These are phyloP conservation scores for Flaveria linearis DNA, from an alignment of 129 eudicot species.

Conservation along the genomic window DNA sequence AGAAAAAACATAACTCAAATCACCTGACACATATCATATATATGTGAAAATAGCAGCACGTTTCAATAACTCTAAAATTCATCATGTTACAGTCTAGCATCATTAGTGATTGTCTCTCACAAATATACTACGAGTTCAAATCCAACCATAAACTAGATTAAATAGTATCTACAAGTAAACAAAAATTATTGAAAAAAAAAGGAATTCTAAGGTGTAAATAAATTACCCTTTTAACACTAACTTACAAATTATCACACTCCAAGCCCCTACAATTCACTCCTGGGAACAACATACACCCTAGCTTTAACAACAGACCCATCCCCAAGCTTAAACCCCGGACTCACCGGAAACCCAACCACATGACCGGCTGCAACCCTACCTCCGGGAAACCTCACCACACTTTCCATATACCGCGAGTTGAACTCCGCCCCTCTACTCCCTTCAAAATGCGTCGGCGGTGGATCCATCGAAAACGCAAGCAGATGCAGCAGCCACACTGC, in stretches of 20 bases:
- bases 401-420: conserved; percentile 81
- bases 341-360: conserved; percentile 89
- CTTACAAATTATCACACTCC: conserved; percentile 24
- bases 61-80: too few relatives aligned
- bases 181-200: too few relatives aligned
- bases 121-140: too few relatives aligned
- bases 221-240: background rate
- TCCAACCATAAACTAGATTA: too few relatives aligned
- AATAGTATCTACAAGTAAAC: too few relatives aligned
- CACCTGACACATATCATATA: too few relatives aligned
- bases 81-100: too few relatives aligned
- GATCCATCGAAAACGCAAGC: conserved; percentile 87
- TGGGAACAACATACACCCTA: conserved; percentile 90
- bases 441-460: conserved; percentile 89
- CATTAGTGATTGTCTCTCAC: too few relatives aligned
- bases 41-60: too few relatives aligned
- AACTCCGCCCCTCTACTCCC: conserved; percentile 90
- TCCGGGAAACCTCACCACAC: conserved; percentile 80
- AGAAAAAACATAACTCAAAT: too few relatives aligned
- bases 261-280: conserved; percentile 47
- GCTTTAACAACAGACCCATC: conserved; percentile 77
- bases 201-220: background rate
- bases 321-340: conserved; percentile 94
- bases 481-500: conserved; percentile 92
- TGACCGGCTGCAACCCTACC: conserved; percentile 63